Evolutionary conservation across 495 filamentous ascomycete genomes (phyloP), one percentile per base, ranked within the genome.

Genomic region (Aspergillus sclerotioniger): DNA sequence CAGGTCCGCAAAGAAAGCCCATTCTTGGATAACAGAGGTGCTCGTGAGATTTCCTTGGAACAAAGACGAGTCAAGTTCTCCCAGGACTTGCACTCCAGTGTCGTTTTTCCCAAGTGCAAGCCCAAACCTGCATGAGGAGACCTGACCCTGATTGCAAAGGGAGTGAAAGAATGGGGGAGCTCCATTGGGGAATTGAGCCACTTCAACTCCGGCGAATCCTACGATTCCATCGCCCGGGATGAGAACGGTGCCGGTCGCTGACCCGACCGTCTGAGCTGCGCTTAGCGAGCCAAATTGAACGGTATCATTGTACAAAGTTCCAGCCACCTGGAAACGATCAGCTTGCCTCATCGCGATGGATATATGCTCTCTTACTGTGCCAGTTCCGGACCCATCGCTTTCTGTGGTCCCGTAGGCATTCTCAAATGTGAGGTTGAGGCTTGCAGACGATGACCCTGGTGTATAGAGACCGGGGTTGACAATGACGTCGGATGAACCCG

Each of bases 151-250:
- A 10, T 15, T 12, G 33, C 58, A 61, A n/a, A 61, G 53, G 5
- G 58, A 29, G 32, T 61, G 58, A 47, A 62, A 62, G 25, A 57
- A 57, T 2, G 54, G 54, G 4, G 54, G 29, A 15, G 50, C 47
- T 21, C 32, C 31, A 21, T 51, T 43, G n/a, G 53, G 53, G 31
- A 57, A 44, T 35, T 32, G 37, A 20, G 57, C 55, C 9, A 52
- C 35, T 16, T 60, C 50, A 8, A 51, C 29, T 6, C 57, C 57
- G 9, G 54, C 57, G 17, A 64, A 60, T 5, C 62, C 62, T n/a
- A 60, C 55, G 10, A 64, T 56, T 1, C 58, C 62, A 49, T 64
- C 62, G n/a, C 19, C 58, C 9, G 58, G 62, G 16, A 64, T 56
- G 28, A 61, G 33, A 25, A 6, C 20, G 20, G 16, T 43, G 25